A percentile compares a stretch with the other conserved stretches of the same genome.
Conservation (phyloP, 306 rosid species). For the Cicer judaicum region DNA sequence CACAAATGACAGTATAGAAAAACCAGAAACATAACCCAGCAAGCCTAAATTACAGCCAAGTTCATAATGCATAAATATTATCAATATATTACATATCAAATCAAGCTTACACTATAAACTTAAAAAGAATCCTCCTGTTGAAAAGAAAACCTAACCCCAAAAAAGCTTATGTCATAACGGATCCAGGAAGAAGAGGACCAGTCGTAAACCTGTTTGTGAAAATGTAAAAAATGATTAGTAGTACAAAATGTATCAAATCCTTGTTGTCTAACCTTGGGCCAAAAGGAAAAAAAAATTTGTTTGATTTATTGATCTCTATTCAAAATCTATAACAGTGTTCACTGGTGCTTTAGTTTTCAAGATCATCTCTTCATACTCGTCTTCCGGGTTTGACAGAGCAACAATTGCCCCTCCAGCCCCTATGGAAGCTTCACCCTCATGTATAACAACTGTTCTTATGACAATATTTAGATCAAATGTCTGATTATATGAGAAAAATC, state of each 20-base stretch:
- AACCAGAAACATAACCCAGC: conserved; percentile 25
- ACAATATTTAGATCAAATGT: conserved; percentile 96
- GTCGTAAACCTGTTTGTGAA: not conserved
- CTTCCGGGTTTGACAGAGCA: conserved; percentile 86
- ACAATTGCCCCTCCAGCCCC: conserved; percentile 99
- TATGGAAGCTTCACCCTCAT: conserved; percentile 85
- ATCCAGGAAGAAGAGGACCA: conserved; percentile 1
- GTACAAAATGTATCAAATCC: conserved; percentile 5
- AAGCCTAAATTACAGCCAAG: conserved; percentile 12
- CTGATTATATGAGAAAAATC: conserved; percentile 88
- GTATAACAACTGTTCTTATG: conserved; percentile 84
- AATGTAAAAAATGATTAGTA: conserved; percentile 23
- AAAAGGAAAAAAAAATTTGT: not conserved
- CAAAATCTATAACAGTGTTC: conserved; percentile 68
- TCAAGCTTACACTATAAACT: conserved; percentile 26
- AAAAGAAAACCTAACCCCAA: conserved; percentile 35
- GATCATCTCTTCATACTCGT: conserved; percentile 90
- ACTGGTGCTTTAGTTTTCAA: conserved; percentile 84
- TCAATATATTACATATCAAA: not conserved
- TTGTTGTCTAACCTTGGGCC: not conserved
- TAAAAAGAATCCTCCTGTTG: conserved; percentile 1
- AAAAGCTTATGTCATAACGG: not conserved
- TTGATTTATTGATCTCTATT: conserved; percentile 44
- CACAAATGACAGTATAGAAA: conserved; percentile 32
- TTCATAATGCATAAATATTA: conserved; percentile 21